Percentiles rank a stretch among this genome's conserved stretches.
Conservation (phyloP, 1,139 yeast genomes). For the Lodderomyces theae region DNA sequence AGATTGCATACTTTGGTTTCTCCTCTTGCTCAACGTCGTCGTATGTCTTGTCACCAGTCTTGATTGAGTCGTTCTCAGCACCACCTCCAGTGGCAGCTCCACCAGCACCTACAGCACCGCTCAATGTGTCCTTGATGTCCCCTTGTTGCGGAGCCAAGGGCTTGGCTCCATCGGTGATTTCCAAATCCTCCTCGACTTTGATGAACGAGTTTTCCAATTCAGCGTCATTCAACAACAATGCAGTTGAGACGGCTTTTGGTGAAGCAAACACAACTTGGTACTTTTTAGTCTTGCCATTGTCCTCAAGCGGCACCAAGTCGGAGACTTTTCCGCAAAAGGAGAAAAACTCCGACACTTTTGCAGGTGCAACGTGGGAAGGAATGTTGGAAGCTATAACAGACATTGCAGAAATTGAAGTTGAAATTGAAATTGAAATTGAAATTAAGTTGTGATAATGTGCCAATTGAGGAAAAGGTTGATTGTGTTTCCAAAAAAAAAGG, state of each 20-base stretch:
- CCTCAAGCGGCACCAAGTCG: constrained; percentile 9
- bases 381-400: constrained; percentile 59
- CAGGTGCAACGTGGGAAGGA: constrained; percentile 51
- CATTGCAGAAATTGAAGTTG: no score
- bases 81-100: not conserved
- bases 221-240: constrained; percentile 69
- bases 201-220: constrained; percentile 62
- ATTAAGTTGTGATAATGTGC: not conserved
- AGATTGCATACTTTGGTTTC: constrained; percentile 72
- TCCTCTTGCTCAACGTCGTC: constrained; percentile 68
- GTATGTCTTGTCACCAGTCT: constrained; percentile 16
- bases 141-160: constrained; percentile 6
- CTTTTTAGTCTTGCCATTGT: constrained; percentile 19
- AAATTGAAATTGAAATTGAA: no score
- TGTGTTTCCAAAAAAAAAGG: no score
- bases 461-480: no score
- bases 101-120: not conserved
- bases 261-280: constrained; percentile 53
- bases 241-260: constrained; percentile 69
- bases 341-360: constrained; percentile 66
- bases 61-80: constrained; percentile 3
- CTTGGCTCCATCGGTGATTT: constrained; percentile 15
- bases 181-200: constrained; percentile 39
- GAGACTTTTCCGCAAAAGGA: constrained; percentile 72
- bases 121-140: not conserved